Evolutionary conservation across 306 rosid genomes (phyloP).

Genomic region (Erythrophleum fordii): DNA sequence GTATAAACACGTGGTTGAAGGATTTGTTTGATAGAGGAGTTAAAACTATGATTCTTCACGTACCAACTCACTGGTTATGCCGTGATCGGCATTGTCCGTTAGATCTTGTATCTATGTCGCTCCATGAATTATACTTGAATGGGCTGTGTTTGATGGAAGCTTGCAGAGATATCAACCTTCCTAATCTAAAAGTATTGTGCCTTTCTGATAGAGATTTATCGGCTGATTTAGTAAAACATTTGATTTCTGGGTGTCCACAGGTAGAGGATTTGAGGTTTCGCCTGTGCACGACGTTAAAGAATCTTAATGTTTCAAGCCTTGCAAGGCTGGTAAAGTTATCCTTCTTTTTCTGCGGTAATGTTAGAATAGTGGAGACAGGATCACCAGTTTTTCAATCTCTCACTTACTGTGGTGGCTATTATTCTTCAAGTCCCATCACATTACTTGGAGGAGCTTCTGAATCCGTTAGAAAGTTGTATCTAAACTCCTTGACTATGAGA

Average conservation of each 20-base stretch:
- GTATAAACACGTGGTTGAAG: neutral
- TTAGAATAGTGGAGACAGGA: neutral
- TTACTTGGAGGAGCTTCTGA: slow-evolving; percentile 2
- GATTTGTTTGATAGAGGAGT: neutral
- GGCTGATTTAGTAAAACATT: neutral
- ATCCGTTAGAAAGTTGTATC: neutral
- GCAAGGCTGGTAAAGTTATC: neutral
- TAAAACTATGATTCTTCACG: neutral
- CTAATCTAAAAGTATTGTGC: neutral
- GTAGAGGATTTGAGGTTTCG: neutral
- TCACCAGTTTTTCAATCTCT: neutral
- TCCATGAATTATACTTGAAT: neutral
- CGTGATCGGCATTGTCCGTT: neutral
- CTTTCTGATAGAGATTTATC: neutral
- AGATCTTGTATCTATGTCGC: neutral
- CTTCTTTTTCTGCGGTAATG: neutral
- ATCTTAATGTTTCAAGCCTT: slow-evolving; percentile 1
- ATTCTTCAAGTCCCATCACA: neutral
- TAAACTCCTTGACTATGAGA: neutral
- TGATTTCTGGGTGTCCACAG: neutral
- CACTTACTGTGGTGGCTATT: neutral
- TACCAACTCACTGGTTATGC: neutral
- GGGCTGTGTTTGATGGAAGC: neutral
- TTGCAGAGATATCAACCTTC: slow-evolving; percentile 1
- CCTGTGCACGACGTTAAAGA: neutral